These are phyloP conservation scores for Blastobotrys persicus DNA, from an alignment of 1,139 yeast genomes.

Conservation along the genomic window DNA sequence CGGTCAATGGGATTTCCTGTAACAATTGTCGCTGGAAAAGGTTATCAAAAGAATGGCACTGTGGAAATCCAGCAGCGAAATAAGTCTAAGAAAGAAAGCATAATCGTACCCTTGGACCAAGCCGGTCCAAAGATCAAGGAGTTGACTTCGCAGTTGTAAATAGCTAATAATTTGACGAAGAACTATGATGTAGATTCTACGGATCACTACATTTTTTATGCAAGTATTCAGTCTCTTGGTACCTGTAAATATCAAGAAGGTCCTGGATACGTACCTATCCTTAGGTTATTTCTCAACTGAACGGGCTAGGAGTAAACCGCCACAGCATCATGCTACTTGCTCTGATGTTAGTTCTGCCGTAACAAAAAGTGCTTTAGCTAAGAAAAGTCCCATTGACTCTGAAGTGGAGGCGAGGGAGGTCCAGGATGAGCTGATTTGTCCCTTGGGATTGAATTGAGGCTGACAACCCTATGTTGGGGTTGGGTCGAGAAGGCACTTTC, in stretches of 20 bases:
- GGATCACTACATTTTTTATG: too few relatives aligned
- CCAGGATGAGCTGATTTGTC: conserved; percentile 1
- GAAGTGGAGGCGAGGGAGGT: background rate
- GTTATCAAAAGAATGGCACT: conserved; percentile 27
- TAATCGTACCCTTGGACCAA: background rate
- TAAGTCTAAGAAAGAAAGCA: background rate
- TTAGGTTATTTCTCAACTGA: too few relatives aligned
- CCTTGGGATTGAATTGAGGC: background rate
- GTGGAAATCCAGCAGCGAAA: conserved; percentile 34
- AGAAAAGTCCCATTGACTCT: background rate
- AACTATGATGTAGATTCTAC: background rate
- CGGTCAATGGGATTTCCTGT: conserved; percentile 40
- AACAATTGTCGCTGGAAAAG: conserved; percentile 37
- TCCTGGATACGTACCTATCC: too few relatives aligned
- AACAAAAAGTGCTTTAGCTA: background rate
- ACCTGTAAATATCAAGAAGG: too few relatives aligned
- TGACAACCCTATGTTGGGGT: background rate
- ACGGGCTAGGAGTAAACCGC: background rate
- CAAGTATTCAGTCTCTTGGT: too few relatives aligned
- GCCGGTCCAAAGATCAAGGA: background rate
- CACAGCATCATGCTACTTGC: too few relatives aligned
- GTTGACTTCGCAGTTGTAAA: background rate
- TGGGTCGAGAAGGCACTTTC: conserved; percentile 3
- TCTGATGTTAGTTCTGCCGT: too few relatives aligned
- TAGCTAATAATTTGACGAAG: background rate